Base-by-base conservation (phyloP, 306 rosid species). In the Vicia sativa region DNA sequence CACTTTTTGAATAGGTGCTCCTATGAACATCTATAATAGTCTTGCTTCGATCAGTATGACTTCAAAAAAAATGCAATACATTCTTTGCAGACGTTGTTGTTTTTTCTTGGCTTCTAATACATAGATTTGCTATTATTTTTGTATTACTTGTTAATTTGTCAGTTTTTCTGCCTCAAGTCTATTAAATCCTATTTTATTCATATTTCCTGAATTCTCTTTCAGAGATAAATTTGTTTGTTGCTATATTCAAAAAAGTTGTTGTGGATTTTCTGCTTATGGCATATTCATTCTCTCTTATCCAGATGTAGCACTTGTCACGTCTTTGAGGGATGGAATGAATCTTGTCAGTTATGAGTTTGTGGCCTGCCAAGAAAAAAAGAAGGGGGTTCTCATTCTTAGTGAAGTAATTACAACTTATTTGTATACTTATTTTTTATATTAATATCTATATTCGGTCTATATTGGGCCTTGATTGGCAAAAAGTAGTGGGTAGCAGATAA, bases 291-390 rank as follows among this genome's bases (percentile, higher is more conserved):
- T 7, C 8, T 74, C 29, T 78, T 74, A 57, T 53, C 28, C 85
- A 92, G 98, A 92, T 84, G 95, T 92, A 55, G 98, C 98, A 6
- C 91, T 92, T n/a, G 95, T 92, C 54, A 92, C 98, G 68, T 92
- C 98, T 56, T 77, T 89, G 67, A 89, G 98, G 81, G 98, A 92
- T 71, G 98, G 98, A 74, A 89, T 92, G 98, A 92, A 92, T 80
- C 98, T 92, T 65, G 98, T 89, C 72, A 92, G 98, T 78, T 92
- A 92, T 56, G 98, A 92, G 83, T 89, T 79, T 80, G 98, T 92
- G 60, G 95, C 96, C 10, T 92, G 98, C 87, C 74, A 89, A 81
- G 97, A 92, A 65, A 77, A 80, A 73, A 92, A 87, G 84, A 92
- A 89, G 67, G 98, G 98, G 31, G 98, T 89, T 79, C 98, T 92